Evolutionary conservation across 1,284 basidiomycete species (phyloP), one percentile per base, ranked within the genome.

Genomic region (Rhodotorula glutinis): DNA sequence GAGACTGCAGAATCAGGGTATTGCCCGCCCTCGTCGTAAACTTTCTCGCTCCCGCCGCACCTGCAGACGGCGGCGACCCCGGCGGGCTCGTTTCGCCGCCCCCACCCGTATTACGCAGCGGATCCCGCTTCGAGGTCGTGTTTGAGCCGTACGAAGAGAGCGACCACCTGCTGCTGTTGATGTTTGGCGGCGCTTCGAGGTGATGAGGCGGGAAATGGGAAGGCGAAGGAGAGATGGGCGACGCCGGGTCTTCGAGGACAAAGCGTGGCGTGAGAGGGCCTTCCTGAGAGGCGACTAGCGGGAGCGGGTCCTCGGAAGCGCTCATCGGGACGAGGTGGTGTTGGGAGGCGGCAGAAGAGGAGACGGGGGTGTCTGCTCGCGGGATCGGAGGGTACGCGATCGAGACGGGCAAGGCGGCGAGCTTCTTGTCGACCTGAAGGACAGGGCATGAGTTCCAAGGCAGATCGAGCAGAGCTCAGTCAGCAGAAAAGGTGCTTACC

Each of bases 341-440:
- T 33, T 19, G 19, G 25, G 55, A 21, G 67, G 62, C 13, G 40
- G 57, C 25, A 57, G 63, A 4, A 21, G 53, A 43, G 44, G 46
- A 19, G 21, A 49, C 13, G 0, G 57, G 57, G 9, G 47, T 52
- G 25, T 49, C 40, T 4, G 57, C 57, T 33, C 57, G 60, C 23
- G 69, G 69, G 30, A 60, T 8, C 27, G 65, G 57, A 14, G 69
- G 69, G 33, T 67, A 67, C n/a, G 69, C 65, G 60, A 70, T 46
- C 21, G 53, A 54, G 27, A 53, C 25, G 23, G 65, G 63, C 3
- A 70, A 59, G 5, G 60, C 57, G 4, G 61, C 59, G n/a, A 70
- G 63, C 53, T 70, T 70, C 53, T 60, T 56, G 57, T 64, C 63
- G 57, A 70, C 69, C 63, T 68, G 51, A 7, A 25, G 8, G 29